Conservation (phyloP, 2,329 filamentous ascomycete genomes). For the Colletotrichum siamense region DNA sequence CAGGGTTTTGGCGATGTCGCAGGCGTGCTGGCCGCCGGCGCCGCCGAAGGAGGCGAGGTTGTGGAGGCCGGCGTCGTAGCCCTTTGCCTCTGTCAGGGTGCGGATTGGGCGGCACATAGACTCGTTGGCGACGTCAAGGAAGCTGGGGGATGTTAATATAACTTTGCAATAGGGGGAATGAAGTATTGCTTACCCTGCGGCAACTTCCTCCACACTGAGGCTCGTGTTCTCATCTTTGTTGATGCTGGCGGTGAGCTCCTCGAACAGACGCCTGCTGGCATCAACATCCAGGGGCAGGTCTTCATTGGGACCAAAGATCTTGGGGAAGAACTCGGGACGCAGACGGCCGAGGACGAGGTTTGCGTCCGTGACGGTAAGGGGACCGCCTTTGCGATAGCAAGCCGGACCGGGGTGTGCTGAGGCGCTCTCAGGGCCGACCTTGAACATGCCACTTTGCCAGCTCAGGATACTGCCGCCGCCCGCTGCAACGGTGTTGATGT, state of each 20-base stretch:
- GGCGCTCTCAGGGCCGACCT: slow-evolving; percentile 75
- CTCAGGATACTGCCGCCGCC: slow-evolving; percentile 75
- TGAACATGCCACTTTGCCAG: slow-evolving; percentile 75
- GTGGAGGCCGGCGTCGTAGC: slow-evolving; percentile 38
- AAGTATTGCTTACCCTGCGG: slow-evolving; percentile 48
- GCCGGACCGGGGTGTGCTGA: slow-evolving; percentile 74
- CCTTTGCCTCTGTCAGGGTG: slow-evolving; percentile 38
- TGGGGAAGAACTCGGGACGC: slow-evolving; percentile 70
- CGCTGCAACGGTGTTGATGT: slow-evolving; percentile 75
- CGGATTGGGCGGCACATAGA: slow-evolving; percentile 41
- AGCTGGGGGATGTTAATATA: slow-evolving; percentile 18
- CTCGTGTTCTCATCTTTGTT: slow-evolving; percentile 38
- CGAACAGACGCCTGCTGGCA: slow-evolving; percentile 42
- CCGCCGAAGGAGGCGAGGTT: slow-evolving; percentile 41
- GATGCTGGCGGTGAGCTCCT: slow-evolving; percentile 46
- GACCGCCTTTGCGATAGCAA: slow-evolving; percentile 74
- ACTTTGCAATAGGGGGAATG: not conserved
- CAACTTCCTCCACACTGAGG: slow-evolving; percentile 37
- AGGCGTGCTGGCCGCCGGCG: slow-evolving; percentile 45
- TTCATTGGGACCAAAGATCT: slow-evolving; percentile 74
- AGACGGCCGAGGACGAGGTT: slow-evolving; percentile 71
- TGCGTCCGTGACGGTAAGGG: slow-evolving; percentile 75
- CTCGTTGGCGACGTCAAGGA: slow-evolving; percentile 40
- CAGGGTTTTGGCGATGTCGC: slow-evolving; percentile 39
- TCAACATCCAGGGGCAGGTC: slow-evolving; percentile 56